Conservation (phyloP, 768 basidiomycete species). For the Cubamyces lactineus region DNA sequence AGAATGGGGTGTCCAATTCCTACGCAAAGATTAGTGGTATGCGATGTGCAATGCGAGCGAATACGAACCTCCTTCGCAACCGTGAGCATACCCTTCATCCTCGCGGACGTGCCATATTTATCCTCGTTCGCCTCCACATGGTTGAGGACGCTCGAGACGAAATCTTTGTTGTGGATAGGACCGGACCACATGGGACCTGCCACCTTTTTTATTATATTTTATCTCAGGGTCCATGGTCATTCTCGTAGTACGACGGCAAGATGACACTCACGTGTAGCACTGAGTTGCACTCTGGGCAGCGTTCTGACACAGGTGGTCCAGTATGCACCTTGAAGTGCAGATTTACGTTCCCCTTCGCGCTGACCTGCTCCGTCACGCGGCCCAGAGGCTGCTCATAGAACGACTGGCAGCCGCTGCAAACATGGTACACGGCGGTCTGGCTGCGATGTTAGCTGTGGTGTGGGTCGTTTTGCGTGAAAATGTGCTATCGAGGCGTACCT, state of each 20-base stretch:
- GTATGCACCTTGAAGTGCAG: constrained; percentile 69
- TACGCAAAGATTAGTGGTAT: constrained; percentile 35
- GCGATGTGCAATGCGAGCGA: background rate
- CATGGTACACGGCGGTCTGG: constrained; percentile 83
- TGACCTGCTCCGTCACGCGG: constrained; percentile 62
- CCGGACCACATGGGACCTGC: constrained; percentile 99
- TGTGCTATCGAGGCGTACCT: constrained; percentile 53
- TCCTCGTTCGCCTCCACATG: constrained; percentile 66
- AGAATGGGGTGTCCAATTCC: constrained; percentile 82
- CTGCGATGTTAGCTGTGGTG: constrained; percentile 44
- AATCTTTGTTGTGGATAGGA: constrained; percentile 76
- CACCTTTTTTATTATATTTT: constrained; percentile 47
- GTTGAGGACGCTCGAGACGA: constrained; percentile 72
- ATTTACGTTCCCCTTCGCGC: constrained; percentile 59
- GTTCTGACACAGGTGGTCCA: constrained; percentile 66
- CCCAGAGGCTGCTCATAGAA: constrained; percentile 88
- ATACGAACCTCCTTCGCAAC: constrained; percentile 81
- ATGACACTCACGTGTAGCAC: constrained; percentile 65
- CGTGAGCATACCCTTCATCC: constrained; percentile 96
- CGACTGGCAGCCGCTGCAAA: constrained; percentile 84
- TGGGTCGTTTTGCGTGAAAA: background rate
- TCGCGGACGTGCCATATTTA: constrained; percentile 73
- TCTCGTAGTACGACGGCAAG: background rate
- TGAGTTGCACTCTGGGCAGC: constrained; percentile 84
- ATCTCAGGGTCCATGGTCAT: background rate